Conservation (phyloP, 306 rosid species). For the Luffa acutangula region DNA sequence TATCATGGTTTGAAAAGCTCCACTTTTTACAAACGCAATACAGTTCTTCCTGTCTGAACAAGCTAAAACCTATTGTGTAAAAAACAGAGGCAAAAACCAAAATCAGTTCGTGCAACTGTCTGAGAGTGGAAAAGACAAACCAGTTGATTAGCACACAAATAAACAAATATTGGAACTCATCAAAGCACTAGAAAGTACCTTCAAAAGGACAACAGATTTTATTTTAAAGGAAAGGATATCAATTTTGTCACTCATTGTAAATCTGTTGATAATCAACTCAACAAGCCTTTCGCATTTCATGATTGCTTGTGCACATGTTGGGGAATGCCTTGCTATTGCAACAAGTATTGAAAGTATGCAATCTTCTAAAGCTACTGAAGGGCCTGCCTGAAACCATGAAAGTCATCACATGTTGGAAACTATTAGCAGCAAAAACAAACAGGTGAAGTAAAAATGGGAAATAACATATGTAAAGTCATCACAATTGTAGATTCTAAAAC, state of each 20-base stretch:
- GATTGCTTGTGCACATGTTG: slow-evolving; percentile 66
- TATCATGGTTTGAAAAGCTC: slow-evolving; percentile 60
- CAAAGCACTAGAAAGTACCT: slow-evolving; percentile 33
- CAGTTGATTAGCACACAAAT: slow-evolving; percentile 1
- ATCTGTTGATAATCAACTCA: slow-evolving; percentile 52
- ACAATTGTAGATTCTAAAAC: neutral
- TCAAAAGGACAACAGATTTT: slow-evolving; percentile 66
- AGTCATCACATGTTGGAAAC: neutral
- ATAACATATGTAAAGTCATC: neutral
- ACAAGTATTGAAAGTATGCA: slow-evolving; percentile 57
- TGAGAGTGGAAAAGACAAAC: slow-evolving; percentile 7
- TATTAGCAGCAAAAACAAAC: neutral
- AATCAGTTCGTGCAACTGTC: slow-evolving; percentile 6
- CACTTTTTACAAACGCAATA: slow-evolving; percentile 46
- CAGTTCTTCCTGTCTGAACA: slow-evolving; percentile 48
- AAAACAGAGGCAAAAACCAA: slow-evolving; percentile 22
- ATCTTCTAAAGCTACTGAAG: slow-evolving; percentile 59
- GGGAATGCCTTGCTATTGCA: slow-evolving; percentile 92
- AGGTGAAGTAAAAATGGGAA: neutral
- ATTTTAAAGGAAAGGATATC: slow-evolving; percentile 58
- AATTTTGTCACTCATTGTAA: slow-evolving; percentile 32
- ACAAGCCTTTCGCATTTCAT: slow-evolving; percentile 67
- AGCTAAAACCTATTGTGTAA: slow-evolving; percentile 53
- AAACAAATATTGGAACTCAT: slow-evolving; percentile 13
- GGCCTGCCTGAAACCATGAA: slow-evolving; percentile 52